A percentile compares a stretch with the other conserved stretches of the same genome.
Evolutionary conservation across 441 rosid genomes (phyloP).

Genomic region (Gossypium schwendimanii): DNA sequence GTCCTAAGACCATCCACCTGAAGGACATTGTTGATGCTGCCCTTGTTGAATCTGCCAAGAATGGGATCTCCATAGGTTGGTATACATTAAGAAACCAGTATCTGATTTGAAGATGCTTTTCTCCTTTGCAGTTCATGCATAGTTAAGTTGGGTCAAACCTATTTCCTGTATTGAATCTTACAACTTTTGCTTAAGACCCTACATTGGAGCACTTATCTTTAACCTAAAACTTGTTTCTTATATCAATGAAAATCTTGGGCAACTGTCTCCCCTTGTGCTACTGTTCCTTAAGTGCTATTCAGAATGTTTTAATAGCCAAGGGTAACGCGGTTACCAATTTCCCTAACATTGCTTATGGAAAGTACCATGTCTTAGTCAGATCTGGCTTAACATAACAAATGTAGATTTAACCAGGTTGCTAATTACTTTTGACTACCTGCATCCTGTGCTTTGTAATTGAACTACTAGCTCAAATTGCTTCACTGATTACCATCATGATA

Average conservation of each 20-base stretch:
- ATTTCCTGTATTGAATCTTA: neutral
- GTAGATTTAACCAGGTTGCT: neutral
- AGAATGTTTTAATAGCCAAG: slow-evolving; percentile 1
- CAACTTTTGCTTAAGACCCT: neutral
- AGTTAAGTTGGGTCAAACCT: neutral
- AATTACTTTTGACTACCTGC: neutral
- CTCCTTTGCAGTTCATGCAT: neutral
- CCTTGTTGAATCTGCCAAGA: slow-evolving; percentile 51
- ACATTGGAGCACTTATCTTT: neutral
- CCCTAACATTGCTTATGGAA: neutral
- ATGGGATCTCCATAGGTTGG: slow-evolving; percentile 71
- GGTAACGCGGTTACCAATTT: neutral
- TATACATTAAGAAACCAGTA: neutral
- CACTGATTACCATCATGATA: neutral
- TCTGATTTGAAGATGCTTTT: slow-evolving; percentile 9
- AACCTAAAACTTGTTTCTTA: neutral
- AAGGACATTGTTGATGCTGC: slow-evolving; percentile 93
- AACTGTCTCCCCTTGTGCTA: neutral
- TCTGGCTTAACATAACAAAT: slow-evolving; percentile 6
- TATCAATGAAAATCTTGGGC: neutral
- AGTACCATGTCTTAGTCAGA: neutral
- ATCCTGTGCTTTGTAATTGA: slow-evolving; percentile 8
- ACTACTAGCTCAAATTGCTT: neutral
- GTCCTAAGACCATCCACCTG: slow-evolving; percentile 72
- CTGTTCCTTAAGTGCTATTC: neutral